Evolutionary conservation across 2,329 filamentous ascomycete species (phyloP), one percentile per base, ranked within the genome.

Genomic region (Hymenoscyphus linearis): DNA sequence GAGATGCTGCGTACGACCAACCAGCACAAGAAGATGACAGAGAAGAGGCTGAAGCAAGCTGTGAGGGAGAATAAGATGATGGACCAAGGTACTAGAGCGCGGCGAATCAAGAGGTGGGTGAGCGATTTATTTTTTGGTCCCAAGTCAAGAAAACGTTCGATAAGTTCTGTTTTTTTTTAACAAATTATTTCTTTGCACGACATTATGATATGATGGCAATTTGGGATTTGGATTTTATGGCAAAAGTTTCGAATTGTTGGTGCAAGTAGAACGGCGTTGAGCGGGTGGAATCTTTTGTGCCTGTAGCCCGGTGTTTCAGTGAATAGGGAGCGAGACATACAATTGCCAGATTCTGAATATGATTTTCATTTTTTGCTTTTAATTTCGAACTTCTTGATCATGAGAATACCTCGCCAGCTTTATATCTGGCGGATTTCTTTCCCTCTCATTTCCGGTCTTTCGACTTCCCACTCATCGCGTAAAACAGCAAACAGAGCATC

Each of bases 401-500:
- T 47, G 7, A 22, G 10, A 13, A 13, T 47, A n/a, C 22, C 4
- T 22, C 10, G 34, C 54, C 13, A 44, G 5, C 31, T 40, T 69
- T 60, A 74, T 68, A 74, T 71, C 56, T 74, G 72, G 31, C 67
- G 53, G 57, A 93, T 87, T 66, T 96, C 91, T 76, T 93, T 93
- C 56, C 92, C 95, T 62, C 84, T 87, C 82, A 95, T 88, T 69
- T 96, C 93, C 0, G 95, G 95, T 66, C 93, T 80, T 72, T 97
- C 91, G 4, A 91, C 84, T 74, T 99, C 95, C 87, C 92, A 92
- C 75, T 99, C 95, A 70, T 99, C 95, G 62, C 95, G 80, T 64
- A 99, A 78, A 5, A 93, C 86, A 0, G 95, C 92, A 76, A 96
- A 98, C 2, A 96, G 80, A 58, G 91, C 81, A 73, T 99, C 95